Conservation (phyloP, 2,329 filamentous ascomycete species). For the Leptoxyphium fumago region DNA sequence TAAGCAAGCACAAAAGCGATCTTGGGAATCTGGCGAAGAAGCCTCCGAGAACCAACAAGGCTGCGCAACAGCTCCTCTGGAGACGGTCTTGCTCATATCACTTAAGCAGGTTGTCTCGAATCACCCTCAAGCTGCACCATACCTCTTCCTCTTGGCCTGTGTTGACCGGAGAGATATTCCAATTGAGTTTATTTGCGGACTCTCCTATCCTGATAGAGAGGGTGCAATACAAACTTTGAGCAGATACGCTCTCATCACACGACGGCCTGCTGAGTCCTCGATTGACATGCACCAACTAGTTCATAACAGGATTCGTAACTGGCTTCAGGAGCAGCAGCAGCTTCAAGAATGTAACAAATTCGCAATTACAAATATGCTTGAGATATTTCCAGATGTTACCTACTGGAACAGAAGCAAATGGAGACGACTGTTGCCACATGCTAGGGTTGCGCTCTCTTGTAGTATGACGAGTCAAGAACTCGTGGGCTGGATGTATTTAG, state of each 20-base stretch:
- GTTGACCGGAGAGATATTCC: not conserved
- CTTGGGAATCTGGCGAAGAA: not conserved
- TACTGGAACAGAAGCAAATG: slow-evolving; percentile 6
- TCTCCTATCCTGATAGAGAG: not conserved
- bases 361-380: slow-evolving; percentile 2
- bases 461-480: not conserved
- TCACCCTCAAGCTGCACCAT: not conserved
- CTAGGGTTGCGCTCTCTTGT: not conserved
- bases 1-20: not conserved
- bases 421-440: slow-evolving; percentile 4
- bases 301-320: slow-evolving; percentile 16
- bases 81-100: not conserved
- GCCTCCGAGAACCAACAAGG: not conserved
- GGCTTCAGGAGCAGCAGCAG: slow-evolving; percentile 8
- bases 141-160: not conserved
- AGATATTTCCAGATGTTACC: slow-evolving; percentile 4
- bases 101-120: not conserved
- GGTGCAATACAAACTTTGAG: not conserved
- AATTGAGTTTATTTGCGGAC: not conserved
- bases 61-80: not conserved
- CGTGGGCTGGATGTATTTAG: not conserved
- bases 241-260: not conserved
- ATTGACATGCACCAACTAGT: slow-evolving; percentile 19
- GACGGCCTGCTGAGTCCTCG: not conserved
- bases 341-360: slow-evolving; percentile 1